Conservation (phyloP, 2,329 filamentous ascomycete genomes). For the Penicillium concentricum region DNA sequence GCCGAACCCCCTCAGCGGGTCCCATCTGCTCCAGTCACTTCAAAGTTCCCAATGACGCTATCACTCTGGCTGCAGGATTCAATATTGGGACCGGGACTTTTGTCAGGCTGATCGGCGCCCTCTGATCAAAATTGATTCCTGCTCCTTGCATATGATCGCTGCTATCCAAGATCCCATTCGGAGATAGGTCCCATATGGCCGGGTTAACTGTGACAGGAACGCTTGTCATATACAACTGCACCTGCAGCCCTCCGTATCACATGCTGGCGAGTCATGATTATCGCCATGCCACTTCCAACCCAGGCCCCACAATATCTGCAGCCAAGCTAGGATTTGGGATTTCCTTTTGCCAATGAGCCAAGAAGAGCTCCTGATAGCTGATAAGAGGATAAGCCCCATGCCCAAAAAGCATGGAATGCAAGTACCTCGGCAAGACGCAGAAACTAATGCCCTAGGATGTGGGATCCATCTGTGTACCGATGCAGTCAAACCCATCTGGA, state of each 20-base stretch:
- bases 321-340: not conserved
- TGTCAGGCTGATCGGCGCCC: not conserved
- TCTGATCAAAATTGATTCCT: not conserved
- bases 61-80: not conserved
- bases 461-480: not conserved
- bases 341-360: not conserved
- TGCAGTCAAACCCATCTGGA: not conserved
- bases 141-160: conserved; percentile 23
- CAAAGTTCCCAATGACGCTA: not conserved
- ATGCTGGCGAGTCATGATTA: conserved; percentile 1
- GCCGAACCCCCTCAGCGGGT: not conserved
- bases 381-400: not conserved
- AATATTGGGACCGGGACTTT: not conserved
- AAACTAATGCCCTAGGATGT: not conserved
- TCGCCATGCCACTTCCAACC: not conserved
- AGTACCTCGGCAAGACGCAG: not conserved
- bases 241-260: conserved; percentile 10
- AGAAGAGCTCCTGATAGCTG: not conserved
- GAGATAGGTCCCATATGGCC: conserved; percentile 9
- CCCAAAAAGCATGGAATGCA: not conserved
- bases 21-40: not conserved
- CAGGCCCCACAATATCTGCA: not conserved
- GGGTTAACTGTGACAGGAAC: conserved; percentile 3
- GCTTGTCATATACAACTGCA: conserved; percentile 20
- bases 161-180: conserved; percentile 6